These are phyloP conservation scores for Chenopodium berlandieri DNA, from an alignment of 148 eudicot species.

Conservation along the genomic window DNA sequence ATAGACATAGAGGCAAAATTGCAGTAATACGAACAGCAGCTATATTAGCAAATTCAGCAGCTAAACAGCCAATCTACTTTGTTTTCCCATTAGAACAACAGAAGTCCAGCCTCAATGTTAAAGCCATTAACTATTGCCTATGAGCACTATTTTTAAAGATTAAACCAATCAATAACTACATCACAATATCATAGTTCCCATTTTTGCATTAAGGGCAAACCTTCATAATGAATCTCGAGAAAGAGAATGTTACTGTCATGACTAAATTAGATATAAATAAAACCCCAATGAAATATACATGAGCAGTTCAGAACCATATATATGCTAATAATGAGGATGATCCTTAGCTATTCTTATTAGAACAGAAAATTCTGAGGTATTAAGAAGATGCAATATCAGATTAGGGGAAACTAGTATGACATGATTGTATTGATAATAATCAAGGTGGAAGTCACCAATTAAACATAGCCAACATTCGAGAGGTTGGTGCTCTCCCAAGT, in stretches of 20 bases:
- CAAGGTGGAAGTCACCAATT: no score
- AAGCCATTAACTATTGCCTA: not conserved
- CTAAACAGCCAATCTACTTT: not conserved
- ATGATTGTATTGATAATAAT: no score
- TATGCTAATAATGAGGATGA: not conserved
- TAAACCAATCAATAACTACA: no score
- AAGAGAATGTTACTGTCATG: not conserved
- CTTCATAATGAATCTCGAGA: not conserved
- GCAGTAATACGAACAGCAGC: not conserved
- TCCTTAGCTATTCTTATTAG: no score
- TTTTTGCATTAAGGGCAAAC: not conserved
- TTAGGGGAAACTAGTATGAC: no score
- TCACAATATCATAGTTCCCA: not conserved
- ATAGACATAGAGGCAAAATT: no score
- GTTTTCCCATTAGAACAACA: not conserved
- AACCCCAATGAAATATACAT: not conserved
- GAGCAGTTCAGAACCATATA: not conserved
- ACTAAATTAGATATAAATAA: not conserved
- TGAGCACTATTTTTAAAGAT: not conserved
- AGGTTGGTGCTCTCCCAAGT: no score
- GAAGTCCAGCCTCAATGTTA: not conserved
- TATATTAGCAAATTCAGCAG: not conserved
- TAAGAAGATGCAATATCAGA: no score
- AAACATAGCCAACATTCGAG: no score
- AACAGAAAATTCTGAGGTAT: no score